Base-by-base conservation (phyloP, 805 yeast species). In the Yamadazyma akitaensis region DNA sequence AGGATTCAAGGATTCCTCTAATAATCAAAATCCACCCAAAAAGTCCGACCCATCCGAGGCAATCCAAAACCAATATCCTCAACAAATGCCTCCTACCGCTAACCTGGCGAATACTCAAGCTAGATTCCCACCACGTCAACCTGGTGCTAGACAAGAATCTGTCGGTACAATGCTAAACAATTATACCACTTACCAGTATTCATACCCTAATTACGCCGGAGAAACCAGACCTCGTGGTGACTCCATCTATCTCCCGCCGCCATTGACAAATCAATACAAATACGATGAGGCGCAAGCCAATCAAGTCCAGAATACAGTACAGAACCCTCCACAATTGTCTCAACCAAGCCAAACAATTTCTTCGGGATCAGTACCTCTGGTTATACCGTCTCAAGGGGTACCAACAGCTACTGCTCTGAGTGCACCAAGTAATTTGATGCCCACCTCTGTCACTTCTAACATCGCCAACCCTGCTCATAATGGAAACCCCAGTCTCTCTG, bases 171-270 rank as follows among this genome's bases (percentile, higher is more conserved):
- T 45, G 11, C 30, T 45, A 19, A 46, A 40, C 36, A 37, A 33
- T 26, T 49, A 49, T 28, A 39, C 44, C 30, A 43, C 35, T 12
- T 43, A 43, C 17, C 42, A 43, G 19, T 42, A 42, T 16, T 13
- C 25, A 7, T 43, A 43, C 30, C 46, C 40, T 9, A 42, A 42
- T 18, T 43, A 43, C 21, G 36, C 34, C 12, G 37, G 32, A 14
- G 44, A 45, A 10, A 26, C 16, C 28, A 54, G 73, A 40, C 63
- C 70, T 19, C 54, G 75, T 26, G 72, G 71, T 10, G 75, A 70
- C 47, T 61, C 68, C 24, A 63, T 70, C 8, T 65, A 55, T 35
- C 56, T 70, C 6, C 76, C 74, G 2, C 75, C 73, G 13, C 71
- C 72, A 3, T 40, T 59, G 47, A 38, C 24, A 37, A 12, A 21